phyloP scores from a whole-genome alignment of 2,329 filamentous ascomycete genomes.

The Lecanosticta acicola region DNA sequence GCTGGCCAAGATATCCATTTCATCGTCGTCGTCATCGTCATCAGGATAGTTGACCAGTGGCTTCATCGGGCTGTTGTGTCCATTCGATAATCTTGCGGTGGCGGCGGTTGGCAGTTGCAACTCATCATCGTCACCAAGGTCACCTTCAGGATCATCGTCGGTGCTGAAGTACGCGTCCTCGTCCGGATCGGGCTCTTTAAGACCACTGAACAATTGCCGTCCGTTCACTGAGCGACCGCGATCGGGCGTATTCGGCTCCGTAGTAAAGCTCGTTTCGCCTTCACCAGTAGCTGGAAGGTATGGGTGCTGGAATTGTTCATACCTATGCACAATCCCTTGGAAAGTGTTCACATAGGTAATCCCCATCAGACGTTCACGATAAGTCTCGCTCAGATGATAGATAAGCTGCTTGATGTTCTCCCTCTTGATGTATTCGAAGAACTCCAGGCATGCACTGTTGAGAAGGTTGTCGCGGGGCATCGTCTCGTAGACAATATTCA shows the following conservation, averaged over 20 bases:
- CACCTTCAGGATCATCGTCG: constrained; percentile 79
- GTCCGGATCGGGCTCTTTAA: constrained; percentile 76
- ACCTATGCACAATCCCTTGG: constrained; percentile 65
- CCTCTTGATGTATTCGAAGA: constrained; percentile 81
- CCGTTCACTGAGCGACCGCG: constrained; percentile 43
- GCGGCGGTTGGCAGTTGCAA: constrained; percentile 26
- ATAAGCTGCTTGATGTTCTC: constrained; percentile 77
- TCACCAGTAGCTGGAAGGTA: constrained; percentile 44
- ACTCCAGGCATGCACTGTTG: constrained; percentile 86
- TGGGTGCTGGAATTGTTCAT: constrained; percentile 66
- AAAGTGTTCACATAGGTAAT: constrained; percentile 86
- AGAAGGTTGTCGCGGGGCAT: constrained; percentile 90
- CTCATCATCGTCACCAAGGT: constrained; percentile 34
- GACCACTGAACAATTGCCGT: constrained; percentile 55
- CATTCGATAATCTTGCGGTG: constrained; percentile 48
- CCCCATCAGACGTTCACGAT: constrained; percentile 67
- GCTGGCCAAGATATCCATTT: constrained; percentile 50
- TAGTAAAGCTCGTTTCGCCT: constrained; percentile 60
- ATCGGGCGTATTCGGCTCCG: constrained; percentile 55
- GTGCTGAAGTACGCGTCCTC: constrained; percentile 94
- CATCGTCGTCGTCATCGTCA: constrained; percentile 67
- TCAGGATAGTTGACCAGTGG: constrained; percentile 88
- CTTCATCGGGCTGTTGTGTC: constrained; percentile 55
- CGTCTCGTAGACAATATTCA: constrained; percentile 76
- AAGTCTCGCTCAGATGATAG: constrained; percentile 76